phyloP scores from a whole-genome alignment of 2,329 filamentous ascomycete genomes.

The Ophiostoma himal-ulmi region DNA sequence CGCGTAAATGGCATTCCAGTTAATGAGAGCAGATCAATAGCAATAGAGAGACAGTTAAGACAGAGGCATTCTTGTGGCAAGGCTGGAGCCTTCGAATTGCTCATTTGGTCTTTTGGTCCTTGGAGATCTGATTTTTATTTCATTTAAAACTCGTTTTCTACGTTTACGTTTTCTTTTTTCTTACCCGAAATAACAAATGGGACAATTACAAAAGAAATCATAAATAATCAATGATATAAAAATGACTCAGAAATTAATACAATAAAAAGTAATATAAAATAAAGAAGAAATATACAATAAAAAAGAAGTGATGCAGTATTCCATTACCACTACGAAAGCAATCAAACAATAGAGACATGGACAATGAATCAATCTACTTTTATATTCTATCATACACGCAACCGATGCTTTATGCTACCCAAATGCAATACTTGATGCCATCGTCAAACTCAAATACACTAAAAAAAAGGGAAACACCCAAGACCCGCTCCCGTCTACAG shows the following conservation, averaged over 20 bases:
- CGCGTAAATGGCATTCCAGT: neutral
- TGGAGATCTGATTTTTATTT: too few relatives aligned
- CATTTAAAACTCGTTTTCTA: neutral
- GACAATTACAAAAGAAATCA: neutral
- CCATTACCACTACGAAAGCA: neutral
- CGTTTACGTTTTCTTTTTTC: too few relatives aligned
- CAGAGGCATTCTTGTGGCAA: neutral
- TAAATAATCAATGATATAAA: neutral
- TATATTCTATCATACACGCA: neutral
- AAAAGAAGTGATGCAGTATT: neutral
- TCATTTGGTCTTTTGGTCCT: too few relatives aligned
- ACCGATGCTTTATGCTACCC: neutral
- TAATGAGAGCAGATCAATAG: neutral
- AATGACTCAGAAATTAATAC: too few relatives aligned
- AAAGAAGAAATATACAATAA: neutral
- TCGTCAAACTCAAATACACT: neutral
- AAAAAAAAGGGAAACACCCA: neutral
- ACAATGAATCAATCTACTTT: neutral
- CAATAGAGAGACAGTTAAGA: neutral
- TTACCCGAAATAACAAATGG: neutral
- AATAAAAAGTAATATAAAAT: neutral
- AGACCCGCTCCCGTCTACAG: slow-evolving; percentile 39
- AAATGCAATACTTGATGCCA: neutral
- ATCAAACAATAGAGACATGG: neutral
- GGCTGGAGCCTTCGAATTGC: neutral